phyloP scores from a whole-genome alignment of 2,329 filamentous ascomycete genomes.

The Diplodia intermedia region DNA sequence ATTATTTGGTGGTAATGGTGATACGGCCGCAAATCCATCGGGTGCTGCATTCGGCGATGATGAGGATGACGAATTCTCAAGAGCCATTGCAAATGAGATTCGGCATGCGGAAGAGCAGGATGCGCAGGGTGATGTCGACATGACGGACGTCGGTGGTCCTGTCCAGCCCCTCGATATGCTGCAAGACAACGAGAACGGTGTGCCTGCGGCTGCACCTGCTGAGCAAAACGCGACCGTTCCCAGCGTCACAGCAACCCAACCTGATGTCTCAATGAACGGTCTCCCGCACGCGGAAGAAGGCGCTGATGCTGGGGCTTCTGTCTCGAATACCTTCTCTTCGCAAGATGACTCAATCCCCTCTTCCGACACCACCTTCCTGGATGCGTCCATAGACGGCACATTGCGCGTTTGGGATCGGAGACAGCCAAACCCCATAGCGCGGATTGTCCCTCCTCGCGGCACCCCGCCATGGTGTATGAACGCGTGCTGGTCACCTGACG shows the following conservation, averaged over 20 bases:
- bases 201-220: neutral
- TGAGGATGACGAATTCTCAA: slow-evolving; percentile 82
- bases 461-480: slow-evolving; percentile 98
- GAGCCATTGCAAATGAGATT: slow-evolving; percentile 68
- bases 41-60: slow-evolving; percentile 73
- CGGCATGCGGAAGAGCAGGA: slow-evolving; percentile 54
- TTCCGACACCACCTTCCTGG: slow-evolving; percentile 82
- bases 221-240: neutral
- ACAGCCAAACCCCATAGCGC: slow-evolving; percentile 76
- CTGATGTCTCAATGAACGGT: slow-evolving; percentile 47
- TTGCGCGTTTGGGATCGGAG: slow-evolving; percentile 94
- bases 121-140: slow-evolving; percentile 51
- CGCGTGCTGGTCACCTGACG: slow-evolving; percentile 93
- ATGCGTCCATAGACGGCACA: slow-evolving; percentile 84
- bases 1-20: slow-evolving; percentile 84
- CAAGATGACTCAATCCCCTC: slow-evolving; percentile 55
- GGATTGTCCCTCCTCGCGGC: slow-evolving; percentile 74
- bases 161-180: slow-evolving; percentile 46
- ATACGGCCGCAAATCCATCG: slow-evolving; percentile 41
- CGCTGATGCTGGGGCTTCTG: slow-evolving; percentile 31
- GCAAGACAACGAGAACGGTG: slow-evolving; percentile 10
- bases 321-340: slow-evolving; percentile 35
- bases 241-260: neutral
- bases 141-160: slow-evolving; percentile 54
- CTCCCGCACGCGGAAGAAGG: slow-evolving; percentile 60